Conservation (phyloP, 192 early-diverging fungal species). For the Nowakowskiella sp. region DNA sequence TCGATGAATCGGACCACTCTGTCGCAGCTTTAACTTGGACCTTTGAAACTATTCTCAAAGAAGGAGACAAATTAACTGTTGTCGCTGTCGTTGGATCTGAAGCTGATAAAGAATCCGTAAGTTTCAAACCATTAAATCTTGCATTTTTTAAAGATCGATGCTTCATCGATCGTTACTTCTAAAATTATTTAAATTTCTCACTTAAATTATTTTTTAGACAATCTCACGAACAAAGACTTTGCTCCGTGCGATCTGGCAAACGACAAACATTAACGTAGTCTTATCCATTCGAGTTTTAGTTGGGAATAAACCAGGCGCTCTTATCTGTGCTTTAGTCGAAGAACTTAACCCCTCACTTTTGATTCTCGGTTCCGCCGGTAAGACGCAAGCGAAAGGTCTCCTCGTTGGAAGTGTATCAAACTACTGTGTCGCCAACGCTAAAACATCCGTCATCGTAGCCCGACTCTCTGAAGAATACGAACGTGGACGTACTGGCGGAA, state of each 20-base stretch:
- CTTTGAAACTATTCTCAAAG: constrained; percentile 20
- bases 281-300: constrained; percentile 20
- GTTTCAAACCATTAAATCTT: too few species aligned
- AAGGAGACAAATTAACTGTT: constrained; percentile 24
- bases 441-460: constrained; percentile 28
- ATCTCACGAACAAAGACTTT: constrained; percentile 27
- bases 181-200: constrained; percentile 5
- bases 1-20: constrained; percentile 34
- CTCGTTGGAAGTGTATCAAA: constrained; percentile 27
- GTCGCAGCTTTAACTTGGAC: constrained; percentile 29
- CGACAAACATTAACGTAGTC: constrained; percentile 12
- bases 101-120: constrained; percentile 1
- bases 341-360: constrained; percentile 30
- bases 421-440: constrained; percentile 31
- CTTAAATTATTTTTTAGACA: constrained; percentile 7
- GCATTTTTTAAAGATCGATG: too few species aligned
- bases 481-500: not conserved
- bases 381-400: constrained; percentile 32
- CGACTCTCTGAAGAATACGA: constrained; percentile 20
- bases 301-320: constrained; percentile 16
- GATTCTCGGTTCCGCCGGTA: constrained; percentile 34
- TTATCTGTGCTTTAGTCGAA: constrained; percentile 23
- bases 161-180: too few species aligned
- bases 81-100: constrained; percentile 26
- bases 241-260: constrained; percentile 27